Evolutionary conservation across 192 early-diverging fungal genomes (phyloP).

Genomic region (Dissophora globulifera): DNA sequence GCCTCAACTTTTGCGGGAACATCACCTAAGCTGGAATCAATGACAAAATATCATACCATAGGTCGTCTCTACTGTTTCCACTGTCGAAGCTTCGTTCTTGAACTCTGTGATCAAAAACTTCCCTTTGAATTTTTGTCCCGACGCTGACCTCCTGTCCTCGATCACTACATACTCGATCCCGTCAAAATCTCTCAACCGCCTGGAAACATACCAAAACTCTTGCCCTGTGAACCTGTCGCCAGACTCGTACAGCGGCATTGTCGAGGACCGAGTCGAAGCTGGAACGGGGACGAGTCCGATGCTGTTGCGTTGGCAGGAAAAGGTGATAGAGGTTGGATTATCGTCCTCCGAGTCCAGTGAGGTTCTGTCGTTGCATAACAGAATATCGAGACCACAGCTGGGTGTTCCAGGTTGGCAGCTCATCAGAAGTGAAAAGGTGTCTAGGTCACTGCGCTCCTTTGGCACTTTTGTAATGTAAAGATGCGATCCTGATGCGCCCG

Average conservation of each 20-base stretch:
- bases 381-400: conserved; percentile 34
- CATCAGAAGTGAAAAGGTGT: conserved; percentile 53
- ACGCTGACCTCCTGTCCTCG: conserved; percentile 39
- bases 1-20: too few species aligned
- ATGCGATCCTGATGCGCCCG: conserved; percentile 5
- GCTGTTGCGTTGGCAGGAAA: conserved; percentile 6
- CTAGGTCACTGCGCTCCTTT: conserved; percentile 12
- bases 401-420: conserved; percentile 47
- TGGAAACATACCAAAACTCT: conserved; percentile 21
- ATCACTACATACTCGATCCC: conserved; percentile 44
- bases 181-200: conserved; percentile 19
- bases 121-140: background rate
- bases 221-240: conserved; percentile 25
- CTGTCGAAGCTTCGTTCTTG: conserved; percentile 27
- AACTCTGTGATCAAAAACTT: conserved; percentile 60
- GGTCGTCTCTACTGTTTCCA: conserved; percentile 40
- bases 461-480: conserved; percentile 52
- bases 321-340: background rate
- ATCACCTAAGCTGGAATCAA: too few species aligned
- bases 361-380: conserved; percentile 55
- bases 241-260: conserved; percentile 22
- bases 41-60: too few species aligned
- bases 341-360: too few species aligned
- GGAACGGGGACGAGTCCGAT: conserved; percentile 19
- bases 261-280: conserved; percentile 18